Percentiles rank a stretch among this genome's conserved stretches.
These are phyloP conservation scores for Sclerotinia sclerotiorum DNA, from an alignment of 2,329 filamentous ascomycete genomes.

Conservation along the genomic window DNA sequence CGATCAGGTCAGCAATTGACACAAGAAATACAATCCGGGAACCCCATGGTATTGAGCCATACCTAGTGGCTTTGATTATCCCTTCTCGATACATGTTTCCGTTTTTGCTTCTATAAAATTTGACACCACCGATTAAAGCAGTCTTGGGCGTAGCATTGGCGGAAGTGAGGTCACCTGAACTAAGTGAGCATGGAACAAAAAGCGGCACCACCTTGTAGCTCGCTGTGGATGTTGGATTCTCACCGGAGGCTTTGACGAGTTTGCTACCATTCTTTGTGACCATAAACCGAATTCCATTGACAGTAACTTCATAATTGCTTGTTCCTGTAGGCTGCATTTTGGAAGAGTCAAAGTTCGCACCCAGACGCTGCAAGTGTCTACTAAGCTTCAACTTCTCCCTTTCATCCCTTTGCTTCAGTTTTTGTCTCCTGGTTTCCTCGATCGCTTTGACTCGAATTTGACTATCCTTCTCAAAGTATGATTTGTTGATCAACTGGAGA, in stretches of 20 bases:
- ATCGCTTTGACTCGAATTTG: constrained; percentile 69
- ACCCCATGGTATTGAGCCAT: constrained; percentile 44
- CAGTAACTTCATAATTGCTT: constrained; percentile 59
- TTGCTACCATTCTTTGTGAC: constrained; percentile 80
- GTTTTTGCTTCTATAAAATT: constrained; percentile 81
- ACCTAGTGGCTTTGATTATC: constrained; percentile 74
- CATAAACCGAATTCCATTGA: constrained; percentile 72
- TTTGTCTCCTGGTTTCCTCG: constrained; percentile 64
- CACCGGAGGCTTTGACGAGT: constrained; percentile 71
- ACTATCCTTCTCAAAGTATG: constrained; percentile 72
- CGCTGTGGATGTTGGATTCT: constrained; percentile 32
- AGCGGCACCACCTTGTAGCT: constrained; percentile 24
- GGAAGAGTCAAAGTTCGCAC: constrained; percentile 33
- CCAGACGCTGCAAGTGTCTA: constrained; percentile 46
- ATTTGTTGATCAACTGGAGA: constrained; percentile 78
- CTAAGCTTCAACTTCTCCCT: constrained; percentile 60
- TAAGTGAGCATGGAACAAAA: constrained; percentile 37
- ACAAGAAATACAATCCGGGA: constrained; percentile 27
- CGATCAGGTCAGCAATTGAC: constrained; percentile 38
- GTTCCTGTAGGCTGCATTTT: constrained; percentile 27
- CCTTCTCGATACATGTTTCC: constrained; percentile 82
- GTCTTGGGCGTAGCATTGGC: constrained; percentile 72
- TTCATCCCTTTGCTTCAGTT: constrained; percentile 53
- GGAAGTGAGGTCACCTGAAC: constrained; percentile 57
- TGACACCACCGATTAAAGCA: constrained; percentile 71